A percentile compares a stretch with the other conserved stretches of the same genome.
phyloP scores from a whole-genome alignment of 768 basidiomycete genomes.

The Russula dissimulans region DNA sequence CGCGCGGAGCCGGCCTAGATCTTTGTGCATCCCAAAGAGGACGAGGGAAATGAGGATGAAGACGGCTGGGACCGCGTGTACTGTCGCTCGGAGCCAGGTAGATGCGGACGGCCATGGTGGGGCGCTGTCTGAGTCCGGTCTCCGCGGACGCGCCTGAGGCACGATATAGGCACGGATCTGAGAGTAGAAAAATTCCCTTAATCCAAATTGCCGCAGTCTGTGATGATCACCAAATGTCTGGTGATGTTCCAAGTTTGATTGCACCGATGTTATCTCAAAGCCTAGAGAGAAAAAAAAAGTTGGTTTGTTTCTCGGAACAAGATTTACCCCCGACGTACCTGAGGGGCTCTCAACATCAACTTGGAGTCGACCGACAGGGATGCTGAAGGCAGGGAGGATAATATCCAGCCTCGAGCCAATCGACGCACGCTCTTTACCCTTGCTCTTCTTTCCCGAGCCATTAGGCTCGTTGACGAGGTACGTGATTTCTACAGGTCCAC shows the following conservation, averaged over 20 bases:
- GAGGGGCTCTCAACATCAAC: constrained; percentile 44
- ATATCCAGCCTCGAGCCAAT: constrained; percentile 32
- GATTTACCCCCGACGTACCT: constrained; percentile 34
- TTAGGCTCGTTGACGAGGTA: constrained; percentile 45
- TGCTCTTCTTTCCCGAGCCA: constrained; percentile 22
- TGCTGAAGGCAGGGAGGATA: constrained; percentile 59
- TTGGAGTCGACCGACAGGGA: constrained; percentile 60
- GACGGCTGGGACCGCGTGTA: constrained; percentile 20
- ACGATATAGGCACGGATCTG: constrained; percentile 29
- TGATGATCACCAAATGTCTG: constrained; percentile 32
- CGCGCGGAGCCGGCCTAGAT: constrained; percentile 25
- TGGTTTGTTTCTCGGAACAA: not conserved
- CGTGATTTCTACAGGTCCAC: constrained; percentile 49
- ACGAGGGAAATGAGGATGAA: constrained; percentile 25
- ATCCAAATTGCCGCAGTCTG: constrained; percentile 45
- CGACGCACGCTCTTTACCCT: constrained; percentile 28
- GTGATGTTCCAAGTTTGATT: constrained; percentile 51
- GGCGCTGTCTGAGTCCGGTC: not conserved
- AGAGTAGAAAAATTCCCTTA: constrained; percentile 51
- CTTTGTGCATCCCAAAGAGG: constrained; percentile 23
- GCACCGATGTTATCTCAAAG: constrained; percentile 35
- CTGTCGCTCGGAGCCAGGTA: constrained; percentile 18
- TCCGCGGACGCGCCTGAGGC: not conserved
- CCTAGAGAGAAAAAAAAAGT: constrained; percentile 24
- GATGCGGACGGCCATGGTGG: not conserved